phyloP scores from a whole-genome alignment of 306 rosid species.

The Pyrus pyrifolia region DNA sequence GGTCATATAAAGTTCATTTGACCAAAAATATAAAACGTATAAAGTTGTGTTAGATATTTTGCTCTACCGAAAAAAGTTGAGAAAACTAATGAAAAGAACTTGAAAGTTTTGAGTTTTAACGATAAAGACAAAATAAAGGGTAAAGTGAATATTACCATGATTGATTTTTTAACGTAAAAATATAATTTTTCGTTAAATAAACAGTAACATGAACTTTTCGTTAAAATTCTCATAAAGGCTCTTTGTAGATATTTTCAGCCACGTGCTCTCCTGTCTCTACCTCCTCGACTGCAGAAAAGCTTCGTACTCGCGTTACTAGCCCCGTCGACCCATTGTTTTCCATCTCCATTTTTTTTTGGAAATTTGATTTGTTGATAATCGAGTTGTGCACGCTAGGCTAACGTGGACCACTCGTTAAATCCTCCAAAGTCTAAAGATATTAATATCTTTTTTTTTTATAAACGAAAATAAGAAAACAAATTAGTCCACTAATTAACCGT shows the following conservation, averaged over 20 bases:
- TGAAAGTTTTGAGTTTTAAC: too few relatives aligned
- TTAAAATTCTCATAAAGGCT: neutral
- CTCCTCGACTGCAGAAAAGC: neutral
- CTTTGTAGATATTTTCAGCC: conserved; percentile 2
- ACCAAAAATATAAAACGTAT: neutral
- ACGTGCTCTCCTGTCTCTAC: neutral
- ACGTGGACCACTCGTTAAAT: neutral
- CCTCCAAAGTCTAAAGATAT: too few relatives aligned
- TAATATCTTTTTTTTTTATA: too few relatives aligned
- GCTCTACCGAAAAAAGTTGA: neutral
- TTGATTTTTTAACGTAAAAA: too few relatives aligned
- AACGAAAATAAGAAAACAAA: too few relatives aligned
- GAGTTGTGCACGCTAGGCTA: neutral
- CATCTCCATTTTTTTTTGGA: neutral
- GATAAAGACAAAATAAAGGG: too few relatives aligned
- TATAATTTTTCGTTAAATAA: too few relatives aligned
- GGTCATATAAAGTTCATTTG: neutral
- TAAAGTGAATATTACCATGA: too few relatives aligned
- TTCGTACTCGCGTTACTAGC: neutral
- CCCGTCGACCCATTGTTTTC: neutral
- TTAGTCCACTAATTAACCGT: too few relatives aligned
- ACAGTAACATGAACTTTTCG: too few relatives aligned
- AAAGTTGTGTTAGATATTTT: neutral
- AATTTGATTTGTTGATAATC: neutral
- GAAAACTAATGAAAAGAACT: too few relatives aligned